A percentile compares a stretch with the other conserved stretches of the same genome.
These are phyloP conservation scores for Pseudocercospora vitis DNA, from an alignment of 2,329 filamentous ascomycete genomes.

Conservation along the genomic window DNA sequence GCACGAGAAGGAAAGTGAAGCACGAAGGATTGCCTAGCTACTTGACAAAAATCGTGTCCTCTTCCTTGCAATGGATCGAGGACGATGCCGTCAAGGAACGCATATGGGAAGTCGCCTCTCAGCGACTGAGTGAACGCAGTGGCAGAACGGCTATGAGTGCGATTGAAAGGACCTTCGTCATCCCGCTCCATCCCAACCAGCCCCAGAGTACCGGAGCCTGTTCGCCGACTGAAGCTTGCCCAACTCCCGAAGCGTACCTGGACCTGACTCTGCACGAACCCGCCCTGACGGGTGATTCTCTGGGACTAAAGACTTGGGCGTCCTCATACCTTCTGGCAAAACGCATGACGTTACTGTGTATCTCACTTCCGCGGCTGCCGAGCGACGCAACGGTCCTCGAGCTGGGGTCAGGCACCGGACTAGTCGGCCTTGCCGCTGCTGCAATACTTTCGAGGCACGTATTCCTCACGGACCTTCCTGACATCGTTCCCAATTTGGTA, in stretches of 20 bases:
- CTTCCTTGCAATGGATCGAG: constrained; percentile 65
- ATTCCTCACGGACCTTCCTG: constrained; percentile 76
- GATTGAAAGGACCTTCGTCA: constrained; percentile 60
- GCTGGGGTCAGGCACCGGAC: constrained; percentile 83
- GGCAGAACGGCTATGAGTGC: constrained; percentile 70
- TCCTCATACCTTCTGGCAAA: constrained; percentile 83
- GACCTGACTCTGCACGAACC: constrained; percentile 79
- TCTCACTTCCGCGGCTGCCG: constrained; percentile 20
- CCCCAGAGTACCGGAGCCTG: constrained; percentile 20
- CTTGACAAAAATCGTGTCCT: constrained; percentile 68
- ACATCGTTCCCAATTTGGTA: constrained; percentile 79
- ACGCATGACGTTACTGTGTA: constrained; percentile 54
- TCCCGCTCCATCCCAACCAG: constrained; percentile 39
- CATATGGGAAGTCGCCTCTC: constrained; percentile 77
- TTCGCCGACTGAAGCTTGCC: constrained; percentile 10
- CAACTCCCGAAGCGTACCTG: constrained; percentile 43
- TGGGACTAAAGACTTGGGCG: constrained; percentile 95
- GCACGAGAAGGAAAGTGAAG: constrained; percentile 44
- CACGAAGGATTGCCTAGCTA: constrained; percentile 61
- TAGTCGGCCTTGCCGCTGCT: constrained; percentile 85
- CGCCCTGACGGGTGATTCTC: constrained; percentile 78
- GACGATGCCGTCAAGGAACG: constrained; percentile 65
- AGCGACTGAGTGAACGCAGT: constrained; percentile 78
- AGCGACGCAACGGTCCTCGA: constrained; percentile 58
- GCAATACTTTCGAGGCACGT: constrained; percentile 67